Conservation (phyloP, 768 basidiomycete species). For the Pleurotus pulmonarius region DNA sequence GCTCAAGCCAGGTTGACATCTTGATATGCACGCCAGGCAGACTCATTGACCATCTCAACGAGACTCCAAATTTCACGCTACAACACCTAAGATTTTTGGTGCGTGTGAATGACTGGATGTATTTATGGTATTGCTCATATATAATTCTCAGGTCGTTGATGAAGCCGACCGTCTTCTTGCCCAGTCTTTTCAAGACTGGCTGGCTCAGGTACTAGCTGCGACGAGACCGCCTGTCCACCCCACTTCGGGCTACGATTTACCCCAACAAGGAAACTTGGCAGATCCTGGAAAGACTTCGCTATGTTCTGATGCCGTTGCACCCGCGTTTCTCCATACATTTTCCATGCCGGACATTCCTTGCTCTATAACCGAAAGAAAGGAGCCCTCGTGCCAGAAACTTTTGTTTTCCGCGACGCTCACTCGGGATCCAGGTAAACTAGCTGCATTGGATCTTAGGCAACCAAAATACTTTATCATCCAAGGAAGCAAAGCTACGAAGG, state of each 20-base stretch:
- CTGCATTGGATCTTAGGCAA: constrained; percentile 69
- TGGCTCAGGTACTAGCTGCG: constrained; percentile 78
- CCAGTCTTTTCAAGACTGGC: constrained; percentile 96
- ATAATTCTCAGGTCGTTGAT: constrained; percentile 75
- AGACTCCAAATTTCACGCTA: constrained; percentile 85
- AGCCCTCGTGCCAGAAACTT: constrained; percentile 84
- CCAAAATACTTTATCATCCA: constrained; percentile 91
- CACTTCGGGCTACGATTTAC: background rate
- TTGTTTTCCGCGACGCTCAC: constrained; percentile 96
- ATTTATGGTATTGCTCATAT: background rate
- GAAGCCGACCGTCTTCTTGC: constrained; percentile 96
- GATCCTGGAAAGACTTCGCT: background rate
- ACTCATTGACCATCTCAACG: constrained; percentile 88
- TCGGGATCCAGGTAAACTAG: constrained; percentile 89
- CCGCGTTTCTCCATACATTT: constrained; percentile 47
- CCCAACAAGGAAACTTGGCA: background rate
- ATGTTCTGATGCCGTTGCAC: constrained; percentile 56
- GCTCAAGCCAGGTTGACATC: constrained; percentile 89
- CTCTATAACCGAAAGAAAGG: constrained; percentile 54
- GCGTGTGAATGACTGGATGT: constrained; percentile 20
- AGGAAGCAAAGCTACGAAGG: constrained; percentile 33
- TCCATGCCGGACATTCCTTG: constrained; percentile 36
- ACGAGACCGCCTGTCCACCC: constrained; percentile 35
- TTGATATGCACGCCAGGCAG: constrained; percentile 95
- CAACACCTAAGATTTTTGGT: constrained; percentile 96